Evolutionary conservation across 192 early-diverging fungal species (phyloP), one percentile per base, ranked within the genome.

Genomic region (Podila epigama): DNA sequence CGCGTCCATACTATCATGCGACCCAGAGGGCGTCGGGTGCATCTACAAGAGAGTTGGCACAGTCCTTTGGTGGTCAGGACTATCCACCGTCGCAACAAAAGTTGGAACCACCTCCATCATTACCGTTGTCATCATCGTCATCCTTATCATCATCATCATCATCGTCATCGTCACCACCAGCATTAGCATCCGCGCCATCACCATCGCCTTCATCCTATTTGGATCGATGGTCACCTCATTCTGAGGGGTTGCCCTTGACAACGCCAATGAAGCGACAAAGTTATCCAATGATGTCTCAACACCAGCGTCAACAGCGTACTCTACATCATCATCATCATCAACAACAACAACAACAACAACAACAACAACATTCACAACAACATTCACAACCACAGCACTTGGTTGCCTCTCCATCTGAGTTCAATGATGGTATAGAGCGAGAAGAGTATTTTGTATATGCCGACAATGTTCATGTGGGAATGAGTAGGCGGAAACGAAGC

Each of bases 401-500:
- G 15, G 27, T 58, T 32, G 16, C 50, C 0, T 59, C 58, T 1
- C 51, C 39, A 12, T 27, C 25, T 5, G 60, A 63, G 1, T 37
- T 37, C 36, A 31, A 54, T 11, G 34, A 62, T n/a, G 32, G 27
- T 35, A 16, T 42, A 20, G 22, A 28, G 4, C 40, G 32, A n/a
- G 41, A 51, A 0, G 48, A 29, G 39, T 31, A 34, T 12, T 42
- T 32, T 15, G 2, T 58, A 39, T 66, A 61, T 56, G 34, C 18
- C 5, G 70, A 60, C 27, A 58, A 58, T 5, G 3, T 44, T 1
- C 37, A 57, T 16, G 13, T 35, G 1, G 63, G 51, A 34, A 55
- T 31, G 31, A 66, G 53, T 36, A 36, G 29, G 12, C 35, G 65
- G 20, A 67, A 75, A 32, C 52, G 71, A 58, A 55, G 42, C 44